A percentile compares a stretch with the other conserved stretches of the same genome.
Conservation (phyloP, 768 basidiomycete genomes). For the Amanita fuliginea region DNA sequence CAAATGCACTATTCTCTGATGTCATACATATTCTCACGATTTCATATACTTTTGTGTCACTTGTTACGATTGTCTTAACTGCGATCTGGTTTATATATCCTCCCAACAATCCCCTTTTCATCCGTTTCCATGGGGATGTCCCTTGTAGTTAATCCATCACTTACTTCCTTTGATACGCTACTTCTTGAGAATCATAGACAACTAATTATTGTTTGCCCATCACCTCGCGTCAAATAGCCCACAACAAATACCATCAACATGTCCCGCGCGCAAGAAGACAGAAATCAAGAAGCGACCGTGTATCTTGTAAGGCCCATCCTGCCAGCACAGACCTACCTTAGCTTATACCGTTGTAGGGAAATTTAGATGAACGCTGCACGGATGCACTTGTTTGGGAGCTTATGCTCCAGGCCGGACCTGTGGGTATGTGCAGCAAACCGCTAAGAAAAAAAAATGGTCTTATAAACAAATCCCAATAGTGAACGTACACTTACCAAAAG, state of each 20-base stretch:
- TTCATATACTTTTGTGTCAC: constrained; percentile 13
- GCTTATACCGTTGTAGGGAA: constrained; percentile 48
- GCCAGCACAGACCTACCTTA: neutral
- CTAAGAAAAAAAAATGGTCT: neutral
- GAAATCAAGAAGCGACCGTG: constrained; percentile 87
- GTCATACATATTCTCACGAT: constrained; percentile 8
- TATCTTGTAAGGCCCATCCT: constrained; percentile 47
- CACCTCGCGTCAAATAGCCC: neutral
- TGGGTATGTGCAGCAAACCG: constrained; percentile 48
- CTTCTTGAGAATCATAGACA: constrained; percentile 1
- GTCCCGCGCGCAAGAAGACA: constrained; percentile 75
- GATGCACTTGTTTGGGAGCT: constrained; percentile 97
- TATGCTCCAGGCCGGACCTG: constrained; percentile 98
- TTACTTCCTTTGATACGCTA: constrained; percentile 12
- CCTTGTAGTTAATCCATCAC: constrained; percentile 28
- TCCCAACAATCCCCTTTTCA: constrained; percentile 18
- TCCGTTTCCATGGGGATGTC: constrained; percentile 5
- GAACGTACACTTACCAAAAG: constrained; percentile 97
- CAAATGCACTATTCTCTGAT: constrained; percentile 81
- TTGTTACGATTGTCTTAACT: constrained; percentile 20
- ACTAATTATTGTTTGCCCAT: neutral
- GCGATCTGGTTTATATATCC: constrained; percentile 37
- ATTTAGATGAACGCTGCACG: constrained; percentile 89
- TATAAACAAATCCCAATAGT: constrained; percentile 33
- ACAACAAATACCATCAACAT: constrained; percentile 16